phyloP scores from a whole-genome alignment of 139 green algal genomes.

The Chara braunii region DNA sequence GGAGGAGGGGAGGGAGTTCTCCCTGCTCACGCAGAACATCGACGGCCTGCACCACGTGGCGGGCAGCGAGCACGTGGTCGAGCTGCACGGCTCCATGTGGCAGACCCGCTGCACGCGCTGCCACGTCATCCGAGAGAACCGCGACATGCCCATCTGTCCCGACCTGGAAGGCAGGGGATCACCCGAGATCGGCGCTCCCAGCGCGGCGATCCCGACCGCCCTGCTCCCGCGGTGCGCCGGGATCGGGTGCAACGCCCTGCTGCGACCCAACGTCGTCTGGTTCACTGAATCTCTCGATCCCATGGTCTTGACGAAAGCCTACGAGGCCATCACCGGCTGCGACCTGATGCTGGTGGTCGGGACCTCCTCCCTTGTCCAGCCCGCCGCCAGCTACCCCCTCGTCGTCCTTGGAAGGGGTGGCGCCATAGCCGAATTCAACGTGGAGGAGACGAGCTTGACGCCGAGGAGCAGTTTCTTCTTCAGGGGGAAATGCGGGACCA shows the following conservation, averaged over 20 bases:
- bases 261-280: constrained; percentile 52
- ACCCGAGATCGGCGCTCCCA: not conserved
- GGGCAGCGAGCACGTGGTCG: constrained; percentile 29
- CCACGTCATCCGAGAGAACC: constrained; percentile 38
- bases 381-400: constrained; percentile 47
- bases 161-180: constrained; percentile 43
- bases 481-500: too few relatives aligned
- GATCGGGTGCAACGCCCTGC: constrained; percentile 28
- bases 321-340: constrained; percentile 26
- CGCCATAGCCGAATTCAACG: constrained; percentile 50
- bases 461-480: too few relatives aligned
- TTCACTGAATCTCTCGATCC: constrained; percentile 47
- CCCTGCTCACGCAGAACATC: constrained; percentile 50
- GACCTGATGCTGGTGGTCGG: constrained; percentile 49
- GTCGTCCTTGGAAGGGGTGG: constrained; percentile 39
- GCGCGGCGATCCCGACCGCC: constrained; percentile 31
- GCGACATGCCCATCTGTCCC: constrained; percentile 44
- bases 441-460: constrained; percentile 54
- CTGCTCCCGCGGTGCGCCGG: constrained; percentile 34
- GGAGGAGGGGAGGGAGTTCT: constrained; percentile 34
- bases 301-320: constrained; percentile 29
- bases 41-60: constrained; percentile 43
- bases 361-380: constrained; percentile 50
- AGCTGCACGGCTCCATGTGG: constrained; percentile 51
- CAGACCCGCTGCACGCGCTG: constrained; percentile 41